Conservation (phyloP, 169 alveolate genomes). For the Plasmodium chabaudi region DNA sequence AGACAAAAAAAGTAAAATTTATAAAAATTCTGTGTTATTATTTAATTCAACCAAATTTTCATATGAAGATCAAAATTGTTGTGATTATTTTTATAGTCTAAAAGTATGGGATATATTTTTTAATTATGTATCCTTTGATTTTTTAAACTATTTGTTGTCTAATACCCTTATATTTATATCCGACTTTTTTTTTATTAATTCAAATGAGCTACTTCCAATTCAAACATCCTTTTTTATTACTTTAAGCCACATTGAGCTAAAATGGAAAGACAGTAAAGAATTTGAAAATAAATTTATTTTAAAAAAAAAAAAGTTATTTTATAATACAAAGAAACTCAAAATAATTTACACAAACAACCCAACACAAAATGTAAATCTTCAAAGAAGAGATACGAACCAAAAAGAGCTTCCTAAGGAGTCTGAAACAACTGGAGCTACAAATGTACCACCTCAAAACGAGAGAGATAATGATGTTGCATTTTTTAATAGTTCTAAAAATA, state of each 20-base stretch:
- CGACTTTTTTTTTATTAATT: conserved; percentile 37
- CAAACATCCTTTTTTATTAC: conserved; percentile 30
- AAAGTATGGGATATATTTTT: conserved; percentile 69
- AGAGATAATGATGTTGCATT: neutral
- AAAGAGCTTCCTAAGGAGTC: neutral
- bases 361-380: neutral
- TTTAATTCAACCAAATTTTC: conserved; percentile 74
- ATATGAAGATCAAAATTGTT: conserved; percentile 67
- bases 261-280: conserved; percentile 17
- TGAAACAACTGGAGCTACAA: neutral
- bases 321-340: conserved; percentile 32
- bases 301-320: conserved; percentile 30
- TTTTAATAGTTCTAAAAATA: neutral
- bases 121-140: conserved; percentile 69
- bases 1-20: conserved; percentile 57
- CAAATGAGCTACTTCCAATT: neutral
- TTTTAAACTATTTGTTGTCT: conserved; percentile 64
- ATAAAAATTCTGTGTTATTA: conserved; percentile 42
- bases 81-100: conserved; percentile 67
- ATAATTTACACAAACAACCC: conserved; percentile 7
- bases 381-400: neutral
- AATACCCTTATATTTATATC: conserved; percentile 70
- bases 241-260: conserved; percentile 34
- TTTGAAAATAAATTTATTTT: conserved; percentile 24
- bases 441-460: neutral